A percentile compares a stretch with the other conserved stretches of the same genome.
Conservation (phyloP, 225 moss, liverwort and hornwort species). For the Physcomitrium patens region DNA sequence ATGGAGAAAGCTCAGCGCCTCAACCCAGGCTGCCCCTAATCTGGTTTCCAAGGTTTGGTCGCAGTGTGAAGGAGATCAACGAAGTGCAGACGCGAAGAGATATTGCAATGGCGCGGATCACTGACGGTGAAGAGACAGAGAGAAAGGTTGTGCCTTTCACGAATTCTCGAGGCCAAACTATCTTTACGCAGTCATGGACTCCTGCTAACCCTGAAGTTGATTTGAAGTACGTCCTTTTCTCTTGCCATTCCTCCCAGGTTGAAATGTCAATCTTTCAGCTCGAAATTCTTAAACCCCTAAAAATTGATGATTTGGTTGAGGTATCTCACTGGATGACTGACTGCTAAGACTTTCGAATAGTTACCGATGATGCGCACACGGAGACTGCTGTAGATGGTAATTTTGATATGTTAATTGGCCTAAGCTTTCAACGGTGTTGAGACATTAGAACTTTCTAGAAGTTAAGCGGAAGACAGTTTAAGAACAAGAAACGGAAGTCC, state of each 20-base stretch:
- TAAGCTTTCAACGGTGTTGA: no score
- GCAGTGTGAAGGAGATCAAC: slow-evolving; percentile 59
- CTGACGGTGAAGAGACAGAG: slow-evolving; percentile 47
- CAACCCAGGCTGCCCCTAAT: slow-evolving; percentile 55
- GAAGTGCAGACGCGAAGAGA: slow-evolving; percentile 61
- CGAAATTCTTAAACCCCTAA: neutral
- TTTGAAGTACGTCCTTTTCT: slow-evolving; percentile 56
- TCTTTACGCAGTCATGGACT: slow-evolving; percentile 92
- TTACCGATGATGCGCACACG: neutral
- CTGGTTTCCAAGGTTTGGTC: slow-evolving; percentile 60
- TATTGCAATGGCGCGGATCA: slow-evolving; percentile 45
- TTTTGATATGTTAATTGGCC: no score
- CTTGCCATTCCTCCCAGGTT: slow-evolving; percentile 9
- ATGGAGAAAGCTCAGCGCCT: slow-evolving; percentile 36
- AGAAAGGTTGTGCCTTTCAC: slow-evolving; percentile 66
- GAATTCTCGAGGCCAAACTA: slow-evolving; percentile 79
- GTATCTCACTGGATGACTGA: neutral
- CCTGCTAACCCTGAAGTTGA: slow-evolving; percentile 42
- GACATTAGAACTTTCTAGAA: no score
- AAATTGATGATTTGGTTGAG: slow-evolving; percentile 9
- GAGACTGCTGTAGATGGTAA: neutral
- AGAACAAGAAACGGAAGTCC: no score
- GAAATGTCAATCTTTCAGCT: neutral
- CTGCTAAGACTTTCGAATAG: neutral
- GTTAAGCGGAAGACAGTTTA: no score